These are phyloP conservation scores for Cryptococcus deneoformans DNA, from an alignment of 1,284 basidiomycete species.

Conservation along the genomic window DNA sequence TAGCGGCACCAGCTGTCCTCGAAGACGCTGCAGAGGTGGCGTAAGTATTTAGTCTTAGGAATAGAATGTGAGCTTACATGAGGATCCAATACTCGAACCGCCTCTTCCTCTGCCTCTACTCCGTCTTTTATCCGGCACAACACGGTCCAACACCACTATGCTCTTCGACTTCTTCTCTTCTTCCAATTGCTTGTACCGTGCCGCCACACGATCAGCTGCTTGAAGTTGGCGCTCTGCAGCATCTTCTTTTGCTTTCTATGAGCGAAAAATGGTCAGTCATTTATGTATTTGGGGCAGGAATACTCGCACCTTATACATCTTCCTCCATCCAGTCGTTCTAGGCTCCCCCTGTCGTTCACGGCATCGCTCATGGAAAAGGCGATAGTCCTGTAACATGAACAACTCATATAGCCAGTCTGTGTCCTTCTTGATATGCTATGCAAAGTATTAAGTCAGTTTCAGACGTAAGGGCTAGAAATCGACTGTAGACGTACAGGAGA, in stretches of 20 bases:
- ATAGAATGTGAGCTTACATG: background rate
- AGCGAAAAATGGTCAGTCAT: background rate
- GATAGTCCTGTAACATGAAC: constrained; percentile 33
- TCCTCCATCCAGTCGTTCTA: constrained; percentile 37
- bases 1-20: constrained; percentile 1
- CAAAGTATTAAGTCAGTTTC: background rate
- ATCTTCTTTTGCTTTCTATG: constrained; percentile 39
- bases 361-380: constrained; percentile 33
- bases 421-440: constrained; percentile 39
- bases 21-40: background rate
- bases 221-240: constrained; percentile 25
- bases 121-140: constrained; percentile 19
- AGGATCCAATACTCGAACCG: background rate
- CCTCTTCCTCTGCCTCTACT: constrained; percentile 3
- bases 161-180: constrained; percentile 30
- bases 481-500: constrained; percentile 22
- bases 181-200: constrained; percentile 38
- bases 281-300: background rate
- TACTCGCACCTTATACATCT: constrained; percentile 38
- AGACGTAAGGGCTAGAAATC: background rate
- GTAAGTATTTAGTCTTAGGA: background rate
- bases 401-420: constrained; percentile 47
- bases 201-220: constrained; percentile 29
- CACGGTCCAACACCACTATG: constrained; percentile 35
- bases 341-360: constrained; percentile 23